Conservation (phyloP, 2,329 filamentous ascomycete species). For the Metarhizium robertsii region DNA sequence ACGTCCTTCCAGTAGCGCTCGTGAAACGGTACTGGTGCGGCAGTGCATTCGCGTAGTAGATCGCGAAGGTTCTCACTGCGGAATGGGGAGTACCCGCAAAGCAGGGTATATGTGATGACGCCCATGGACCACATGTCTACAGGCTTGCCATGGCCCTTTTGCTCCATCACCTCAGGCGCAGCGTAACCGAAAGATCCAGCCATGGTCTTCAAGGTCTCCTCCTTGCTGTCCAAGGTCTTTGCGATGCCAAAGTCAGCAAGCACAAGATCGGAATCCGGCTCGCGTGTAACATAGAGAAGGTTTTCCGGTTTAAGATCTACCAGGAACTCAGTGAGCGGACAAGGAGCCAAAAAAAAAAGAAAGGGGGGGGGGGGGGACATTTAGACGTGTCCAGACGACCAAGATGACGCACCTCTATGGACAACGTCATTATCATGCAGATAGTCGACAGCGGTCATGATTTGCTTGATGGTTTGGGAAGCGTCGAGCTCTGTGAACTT, state of each 20-base stretch:
- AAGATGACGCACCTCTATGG: constrained; percentile 61
- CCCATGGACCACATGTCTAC: constrained; percentile 99
- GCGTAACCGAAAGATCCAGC: constrained; percentile 97
- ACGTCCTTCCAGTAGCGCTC: constrained; percentile 98
- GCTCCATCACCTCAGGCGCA: constrained; percentile 96
- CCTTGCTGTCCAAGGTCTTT: constrained; percentile 87
- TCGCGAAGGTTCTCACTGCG: constrained; percentile 88
- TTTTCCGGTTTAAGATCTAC: constrained; percentile 97
- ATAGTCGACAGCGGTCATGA: constrained; percentile 88
- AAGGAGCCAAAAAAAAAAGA: not conserved
- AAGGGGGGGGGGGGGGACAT: not conserved
- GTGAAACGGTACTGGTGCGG: constrained; percentile 81
- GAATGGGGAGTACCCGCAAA: constrained; percentile 98
- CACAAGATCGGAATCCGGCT: constrained; percentile 72
- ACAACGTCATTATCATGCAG: constrained; percentile 92
- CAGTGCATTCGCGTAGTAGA: constrained; percentile 87
- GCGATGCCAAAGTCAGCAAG: constrained; percentile 97
- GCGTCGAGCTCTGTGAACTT: constrained; percentile 98
- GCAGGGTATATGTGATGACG: constrained; percentile 95
- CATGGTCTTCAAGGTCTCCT: constrained; percentile 95
- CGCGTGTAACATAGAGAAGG: constrained; percentile 79
- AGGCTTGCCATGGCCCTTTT: constrained; percentile 93
- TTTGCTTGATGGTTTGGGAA: constrained; percentile 88
- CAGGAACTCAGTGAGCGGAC: constrained; percentile 1
- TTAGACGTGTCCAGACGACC: not conserved